Evolutionary conservation across 768 basidiomycete genomes (phyloP).

Genomic region (Leccinum disarticulatum): DNA sequence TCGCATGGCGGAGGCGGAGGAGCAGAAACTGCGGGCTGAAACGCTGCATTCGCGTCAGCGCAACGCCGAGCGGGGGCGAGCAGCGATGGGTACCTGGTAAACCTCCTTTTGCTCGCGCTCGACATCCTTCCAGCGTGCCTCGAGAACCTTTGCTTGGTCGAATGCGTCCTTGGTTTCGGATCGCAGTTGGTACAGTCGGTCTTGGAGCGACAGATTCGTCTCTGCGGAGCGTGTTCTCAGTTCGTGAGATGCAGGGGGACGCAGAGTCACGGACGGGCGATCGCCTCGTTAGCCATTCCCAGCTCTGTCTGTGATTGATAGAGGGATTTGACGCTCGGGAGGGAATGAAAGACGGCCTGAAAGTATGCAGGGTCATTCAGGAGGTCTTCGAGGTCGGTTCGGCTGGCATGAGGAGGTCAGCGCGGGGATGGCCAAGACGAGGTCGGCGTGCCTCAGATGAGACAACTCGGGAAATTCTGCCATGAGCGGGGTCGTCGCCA

Average conservation of each 20-base stretch:
- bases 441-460: constrained; percentile 59
- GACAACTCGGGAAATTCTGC: constrained; percentile 73
- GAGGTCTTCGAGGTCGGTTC: constrained; percentile 89
- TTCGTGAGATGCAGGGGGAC: background rate
- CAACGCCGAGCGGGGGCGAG: background rate
- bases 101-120: constrained; percentile 87
- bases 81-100: constrained; percentile 64
- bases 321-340: constrained; percentile 69
- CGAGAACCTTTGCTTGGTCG: constrained; percentile 79
- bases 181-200: constrained; percentile 70
- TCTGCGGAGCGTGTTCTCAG: constrained; percentile 42
- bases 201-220: constrained; percentile 74
- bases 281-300: constrained; percentile 79
- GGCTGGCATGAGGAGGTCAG: constrained; percentile 43
- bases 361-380: constrained; percentile 81
- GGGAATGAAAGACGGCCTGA: constrained; percentile 81
- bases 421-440: constrained; percentile 2
- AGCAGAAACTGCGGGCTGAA: constrained; percentile 86
- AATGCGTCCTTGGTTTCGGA: constrained; percentile 86
- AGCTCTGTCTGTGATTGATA: constrained; percentile 78
- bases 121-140: constrained; percentile 81
- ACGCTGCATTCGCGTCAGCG: constrained; percentile 49
- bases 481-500: constrained; percentile 43
- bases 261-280: constrained; percentile 64
- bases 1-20: constrained; percentile 83